phyloP scores from a whole-genome alignment of 148 eudicot genomes.

The Fagopyrum homotropicum region DNA sequence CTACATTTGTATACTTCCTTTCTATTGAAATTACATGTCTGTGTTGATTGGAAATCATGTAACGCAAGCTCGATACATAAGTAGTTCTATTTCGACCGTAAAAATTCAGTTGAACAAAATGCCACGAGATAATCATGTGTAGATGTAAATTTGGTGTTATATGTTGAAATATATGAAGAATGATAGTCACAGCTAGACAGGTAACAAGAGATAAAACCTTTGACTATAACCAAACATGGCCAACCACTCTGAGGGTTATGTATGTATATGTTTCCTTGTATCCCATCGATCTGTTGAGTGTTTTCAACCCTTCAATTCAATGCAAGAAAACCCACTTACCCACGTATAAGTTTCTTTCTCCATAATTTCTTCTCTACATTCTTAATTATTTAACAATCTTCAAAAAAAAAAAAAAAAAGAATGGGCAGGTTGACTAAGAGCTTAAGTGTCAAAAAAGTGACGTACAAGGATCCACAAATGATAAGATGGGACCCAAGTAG shows the following conservation, averaged over 20 bases:
- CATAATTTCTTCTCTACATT: constrained; percentile 14
- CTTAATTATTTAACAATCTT: not conserved
- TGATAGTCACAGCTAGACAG: not conserved
- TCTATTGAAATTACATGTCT: not conserved
- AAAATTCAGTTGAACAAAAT: not conserved
- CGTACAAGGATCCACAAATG: constrained; percentile 50
- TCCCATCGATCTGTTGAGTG: not conserved
- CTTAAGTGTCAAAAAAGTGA: constrained; percentile 41
- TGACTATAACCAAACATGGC: constrained; percentile 2
- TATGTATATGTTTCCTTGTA: not conserved
- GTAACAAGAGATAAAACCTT: constrained; percentile 8
- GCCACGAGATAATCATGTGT: too few species aligned
- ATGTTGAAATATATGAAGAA: not conserved
- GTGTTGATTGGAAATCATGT: not conserved
- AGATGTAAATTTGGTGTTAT: not conserved
- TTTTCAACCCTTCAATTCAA: not conserved
- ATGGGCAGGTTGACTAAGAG: constrained; percentile 40
- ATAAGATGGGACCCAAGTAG: constrained; percentile 17
- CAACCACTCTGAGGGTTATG: constrained; percentile 11
- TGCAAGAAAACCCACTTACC: constrained; percentile 12
- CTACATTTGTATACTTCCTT: constrained; percentile 2
- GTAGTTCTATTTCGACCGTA: too few species aligned
- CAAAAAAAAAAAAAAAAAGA: constrained; percentile 1
- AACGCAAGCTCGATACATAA: not conserved
- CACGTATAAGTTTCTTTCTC: constrained; percentile 11